A percentile compares a stretch with the other conserved stretches of the same genome.
Evolutionary conservation across 495 filamentous ascomycete genomes (phyloP).

Genomic region (Hypoxylon subgilvum): DNA sequence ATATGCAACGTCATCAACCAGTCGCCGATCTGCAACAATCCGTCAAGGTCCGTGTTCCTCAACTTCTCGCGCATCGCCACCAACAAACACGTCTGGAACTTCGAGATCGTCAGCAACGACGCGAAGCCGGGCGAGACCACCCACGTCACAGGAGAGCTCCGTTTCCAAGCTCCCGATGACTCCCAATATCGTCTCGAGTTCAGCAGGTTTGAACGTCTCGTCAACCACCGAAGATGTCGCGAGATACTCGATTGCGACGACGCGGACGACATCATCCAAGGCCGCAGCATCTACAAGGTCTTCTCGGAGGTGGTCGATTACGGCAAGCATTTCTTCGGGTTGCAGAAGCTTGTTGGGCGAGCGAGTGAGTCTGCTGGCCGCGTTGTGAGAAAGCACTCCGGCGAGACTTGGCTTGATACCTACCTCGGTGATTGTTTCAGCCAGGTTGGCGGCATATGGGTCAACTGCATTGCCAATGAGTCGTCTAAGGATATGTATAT

Average conservation of each 20-base stretch:
- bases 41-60: constrained; percentile 26
- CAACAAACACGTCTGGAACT: background rate
- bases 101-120: constrained; percentile 6
- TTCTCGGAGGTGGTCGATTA: constrained; percentile 30
- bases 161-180: constrained; percentile 37
- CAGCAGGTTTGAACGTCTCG: constrained; percentile 48
- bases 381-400: constrained; percentile 43
- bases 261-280: constrained; percentile 51
- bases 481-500: constrained; percentile 53
- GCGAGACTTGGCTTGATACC: constrained; percentile 33
- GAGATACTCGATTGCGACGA: constrained; percentile 5
- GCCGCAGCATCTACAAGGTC: constrained; percentile 41
- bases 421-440: constrained; percentile 44
- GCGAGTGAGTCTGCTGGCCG: constrained; percentile 51
- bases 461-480: constrained; percentile 57
- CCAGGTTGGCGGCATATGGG: constrained; percentile 58
- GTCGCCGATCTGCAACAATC: constrained; percentile 46
- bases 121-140: constrained; percentile 3
- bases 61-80: constrained; percentile 4
- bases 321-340: constrained; percentile 44
- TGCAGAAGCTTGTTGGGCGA: constrained; percentile 52
- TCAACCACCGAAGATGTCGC: constrained; percentile 45
- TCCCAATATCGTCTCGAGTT: constrained; percentile 42
- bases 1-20: constrained; percentile 47
- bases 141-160: constrained; percentile 31